phyloP scores from a whole-genome alignment of 2,329 filamentous ascomycete species.

The Scopulariopsis brevicaulis region DNA sequence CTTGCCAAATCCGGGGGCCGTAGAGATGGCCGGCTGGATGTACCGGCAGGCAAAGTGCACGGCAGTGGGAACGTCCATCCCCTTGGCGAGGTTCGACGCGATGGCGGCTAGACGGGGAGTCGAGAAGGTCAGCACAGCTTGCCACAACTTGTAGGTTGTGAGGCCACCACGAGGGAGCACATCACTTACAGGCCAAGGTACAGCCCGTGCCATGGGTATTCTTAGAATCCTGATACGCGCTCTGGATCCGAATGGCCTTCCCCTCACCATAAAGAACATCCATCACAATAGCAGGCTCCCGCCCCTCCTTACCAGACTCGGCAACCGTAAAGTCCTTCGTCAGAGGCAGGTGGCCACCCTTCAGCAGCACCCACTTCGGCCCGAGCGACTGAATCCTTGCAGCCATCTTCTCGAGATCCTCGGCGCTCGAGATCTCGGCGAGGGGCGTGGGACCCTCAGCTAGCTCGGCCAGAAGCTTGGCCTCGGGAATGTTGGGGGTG shows the following conservation, averaged over 20 bases:
- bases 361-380: conserved; percentile 71
- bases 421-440: conserved; percentile 34
- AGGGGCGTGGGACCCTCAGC: conserved; percentile 24
- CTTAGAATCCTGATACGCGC: conserved; percentile 56
- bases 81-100: conserved; percentile 58
- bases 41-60: conserved; percentile 61
- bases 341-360: conserved; percentile 84
- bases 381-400: conserved; percentile 56
- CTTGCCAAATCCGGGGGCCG: conserved; percentile 48
- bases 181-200: conserved; percentile 67
- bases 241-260: conserved; percentile 52
- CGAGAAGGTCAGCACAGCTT: neutral
- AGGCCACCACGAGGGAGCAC: neutral
- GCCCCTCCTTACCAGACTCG: conserved; percentile 39
- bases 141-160: neutral
- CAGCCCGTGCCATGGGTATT: conserved; percentile 96
- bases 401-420: conserved; percentile 60
- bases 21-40: conserved; percentile 59
- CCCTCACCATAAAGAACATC: conserved; percentile 63
- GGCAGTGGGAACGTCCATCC: conserved; percentile 41
- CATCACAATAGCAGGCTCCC: conserved; percentile 45
- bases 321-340: conserved; percentile 50
- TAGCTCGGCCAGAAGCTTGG: conserved; percentile 44
- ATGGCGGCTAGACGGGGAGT: conserved; percentile 46
- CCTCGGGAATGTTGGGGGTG: conserved; percentile 71